These are phyloP conservation scores for Trichosporon sp. DNA, from an alignment of 1,284 basidiomycete species.

Conservation along the genomic window DNA sequence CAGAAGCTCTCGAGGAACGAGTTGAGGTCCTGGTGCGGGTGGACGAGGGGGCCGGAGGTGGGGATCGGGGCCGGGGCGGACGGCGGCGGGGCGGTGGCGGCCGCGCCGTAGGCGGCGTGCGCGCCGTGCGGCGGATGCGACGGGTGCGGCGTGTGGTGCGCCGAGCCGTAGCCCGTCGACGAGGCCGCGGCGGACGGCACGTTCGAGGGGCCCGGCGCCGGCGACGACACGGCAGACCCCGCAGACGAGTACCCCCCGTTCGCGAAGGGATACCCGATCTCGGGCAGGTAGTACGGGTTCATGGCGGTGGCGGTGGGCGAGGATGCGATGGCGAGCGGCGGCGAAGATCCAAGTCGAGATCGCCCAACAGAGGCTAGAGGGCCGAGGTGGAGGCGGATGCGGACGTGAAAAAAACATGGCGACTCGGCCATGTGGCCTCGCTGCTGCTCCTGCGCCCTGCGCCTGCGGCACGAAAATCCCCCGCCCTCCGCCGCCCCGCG, in stretches of 20 bases:
- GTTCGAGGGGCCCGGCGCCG: conserved; percentile 55
- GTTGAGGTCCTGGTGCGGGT: conserved; percentile 45
- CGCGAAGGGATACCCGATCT: conserved; percentile 12
- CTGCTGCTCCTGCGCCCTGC: not conserved
- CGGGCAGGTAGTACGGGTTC: conserved; percentile 23
- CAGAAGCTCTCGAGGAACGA: conserved; percentile 47
- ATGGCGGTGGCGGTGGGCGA: conserved; percentile 5
- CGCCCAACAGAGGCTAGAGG: not conserved
- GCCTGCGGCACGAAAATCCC: conserved; percentile 1
- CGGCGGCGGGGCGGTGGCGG: not conserved
- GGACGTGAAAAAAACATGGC: not conserved
- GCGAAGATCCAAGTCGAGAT: not conserved
- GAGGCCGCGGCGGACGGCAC: not conserved
- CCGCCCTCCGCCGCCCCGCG: not conserved
- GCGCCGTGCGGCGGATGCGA: not conserved
- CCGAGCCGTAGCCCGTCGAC: not conserved
- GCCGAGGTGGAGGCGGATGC: conserved; percentile 4
- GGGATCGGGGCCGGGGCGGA: conserved; percentile 4
- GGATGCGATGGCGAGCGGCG: not conserved
- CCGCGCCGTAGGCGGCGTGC: not conserved
- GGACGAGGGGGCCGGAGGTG: conserved; percentile 30
- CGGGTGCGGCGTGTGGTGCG: not conserved
- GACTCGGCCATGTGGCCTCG: not conserved
- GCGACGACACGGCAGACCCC: conserved; percentile 58
- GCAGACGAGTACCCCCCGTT: conserved; percentile 15